phyloP scores from a whole-genome alignment of 2,329 filamentous ascomycete genomes.

The Sporothrix globosa region DNA sequence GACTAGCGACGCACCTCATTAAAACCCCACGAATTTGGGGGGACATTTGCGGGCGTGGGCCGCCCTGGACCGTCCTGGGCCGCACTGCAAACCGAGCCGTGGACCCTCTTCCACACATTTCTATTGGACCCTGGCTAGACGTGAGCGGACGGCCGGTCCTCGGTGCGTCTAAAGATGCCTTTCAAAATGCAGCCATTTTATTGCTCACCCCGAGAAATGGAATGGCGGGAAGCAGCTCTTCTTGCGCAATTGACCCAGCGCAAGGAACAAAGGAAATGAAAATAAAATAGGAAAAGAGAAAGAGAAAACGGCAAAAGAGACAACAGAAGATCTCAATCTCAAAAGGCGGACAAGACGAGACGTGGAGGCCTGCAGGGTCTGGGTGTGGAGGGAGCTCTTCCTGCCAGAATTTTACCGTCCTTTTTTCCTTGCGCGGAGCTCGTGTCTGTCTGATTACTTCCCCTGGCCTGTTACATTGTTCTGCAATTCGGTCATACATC shows the following conservation, averaged over 20 bases:
- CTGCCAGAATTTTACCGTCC: constrained; percentile 23
- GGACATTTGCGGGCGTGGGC: neutral
- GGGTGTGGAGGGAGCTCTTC: constrained; percentile 11
- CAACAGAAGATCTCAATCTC: neutral
- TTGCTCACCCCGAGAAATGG: constrained; percentile 16
- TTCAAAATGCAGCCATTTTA: neutral
- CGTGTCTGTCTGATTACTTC: neutral
- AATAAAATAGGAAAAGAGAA: neutral
- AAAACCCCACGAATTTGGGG: neutral
- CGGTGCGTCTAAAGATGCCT: constrained; percentile 5
- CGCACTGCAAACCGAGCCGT: neutral
- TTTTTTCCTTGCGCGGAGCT: constrained; percentile 11
- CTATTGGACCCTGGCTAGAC: constrained; percentile 13
- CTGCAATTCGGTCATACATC: neutral
- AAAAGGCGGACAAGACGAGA: neutral
- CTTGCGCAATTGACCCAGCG: neutral
- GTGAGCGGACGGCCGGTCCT: constrained; percentile 6
- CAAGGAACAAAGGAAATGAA: neutral
- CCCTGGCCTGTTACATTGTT: neutral
- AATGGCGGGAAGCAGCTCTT: constrained; percentile 10
- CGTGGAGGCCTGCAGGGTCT: neutral
- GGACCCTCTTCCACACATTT: neutral
- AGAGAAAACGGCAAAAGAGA: neutral
- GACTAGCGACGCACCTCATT: constrained; percentile 31
- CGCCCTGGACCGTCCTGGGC: constrained; percentile 16